Base-by-base conservation (phyloP, 2,329 filamentous ascomycete genomes). In the Aspergillus fructus region DNA sequence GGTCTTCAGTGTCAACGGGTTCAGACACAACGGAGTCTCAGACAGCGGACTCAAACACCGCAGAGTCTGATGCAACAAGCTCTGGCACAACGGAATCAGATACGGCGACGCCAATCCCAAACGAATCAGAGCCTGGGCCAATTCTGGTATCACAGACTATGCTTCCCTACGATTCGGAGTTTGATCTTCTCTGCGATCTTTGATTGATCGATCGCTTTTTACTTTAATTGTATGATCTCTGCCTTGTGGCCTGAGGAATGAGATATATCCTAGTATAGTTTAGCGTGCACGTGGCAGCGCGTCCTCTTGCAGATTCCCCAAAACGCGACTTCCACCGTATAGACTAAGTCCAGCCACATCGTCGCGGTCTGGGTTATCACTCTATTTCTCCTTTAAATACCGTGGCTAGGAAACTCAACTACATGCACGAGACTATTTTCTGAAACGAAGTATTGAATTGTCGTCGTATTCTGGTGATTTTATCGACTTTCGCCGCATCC, bases 201-300 rank as follows among this genome's bases (percentile, higher is more conserved):
- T 58, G 34, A 53, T 2, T 11, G 37, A 40, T 15, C 11, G 24
- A 40, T 15, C 11, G 24, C 41, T 24, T 49, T 21, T 49, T 4
- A 47, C 34, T 4, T 42, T 8, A 30, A 34, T 45, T 19, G 27
- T 45, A n/a, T 37, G 30, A 13, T 30, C 33, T n/a, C 19, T 55
- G 27, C 15, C 42, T 60, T 54, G 49, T 50, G 53, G 59, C 64
- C 64, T 66, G 56, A 65, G 64, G 61, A 66, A 66, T 61, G 60
- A 41, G 39, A 62, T 64, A 62, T 63, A 45, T 53, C 58, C 60
- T 30, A 19, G 47, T 55, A 11, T 9, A 42, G 58, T 21, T 40
- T 66, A 64, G 64, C 45, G 48, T 21, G 17, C 55, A 41, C 56
- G 58, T 64, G 59, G 37, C 33, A 27, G 37, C 55, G 59, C 43